Base-by-base conservation (phyloP, 495 filamentous ascomycete species). In the Neurospora cerealis region DNA sequence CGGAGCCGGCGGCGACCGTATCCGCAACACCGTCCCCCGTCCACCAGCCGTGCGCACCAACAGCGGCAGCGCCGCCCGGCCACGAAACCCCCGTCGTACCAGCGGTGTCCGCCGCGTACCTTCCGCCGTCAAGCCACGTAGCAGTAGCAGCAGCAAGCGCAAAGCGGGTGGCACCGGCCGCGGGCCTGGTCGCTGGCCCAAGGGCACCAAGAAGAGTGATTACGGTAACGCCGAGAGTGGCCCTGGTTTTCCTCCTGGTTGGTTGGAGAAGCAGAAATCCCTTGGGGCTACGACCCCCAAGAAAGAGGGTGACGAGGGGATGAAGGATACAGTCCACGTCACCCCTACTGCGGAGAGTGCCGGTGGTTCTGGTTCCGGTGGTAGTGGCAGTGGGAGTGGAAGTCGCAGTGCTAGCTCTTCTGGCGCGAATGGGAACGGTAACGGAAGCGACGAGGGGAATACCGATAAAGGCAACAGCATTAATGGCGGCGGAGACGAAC, bases 221-320 rank as follows among this genome's bases (percentile, higher is more conserved):
- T 89, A 88, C 70, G 86, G 86, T 19, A 87, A 87, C 69, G 86
- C 87, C 2, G 84, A 86, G 34, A 87, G 86, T 72, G 87, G 86
- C 7, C 87, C 87, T 13, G 87, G 87, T 0, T 77, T 88, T 9
- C 87, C 87, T 6, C 87, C 87, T 6, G 84, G 77, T 0, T 85
- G 86, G 82, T 13, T 83, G 10, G 83, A 73, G 9, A 76, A 82
- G 77, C 78, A 80, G 71, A 75, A 79, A 10, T 74, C 74, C 41
- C 75, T 78, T 8, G 72, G 74, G 8, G 66, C 75, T 17, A 24
- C 44, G 10, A 73, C 79, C 5, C 69, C 77, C 24, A 75, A 75
- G 46, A 77, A 74, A n/a, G 74, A 77, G 9, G 69, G 39, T 2
- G 73, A 69, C 11, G 54, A 42, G 42, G 69, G 9, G 3, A 62